These are phyloP conservation scores for Cutaneotrichosporon sp. DNA, from an alignment of 1,284 basidiomycete genomes.

Conservation along the genomic window DNA sequence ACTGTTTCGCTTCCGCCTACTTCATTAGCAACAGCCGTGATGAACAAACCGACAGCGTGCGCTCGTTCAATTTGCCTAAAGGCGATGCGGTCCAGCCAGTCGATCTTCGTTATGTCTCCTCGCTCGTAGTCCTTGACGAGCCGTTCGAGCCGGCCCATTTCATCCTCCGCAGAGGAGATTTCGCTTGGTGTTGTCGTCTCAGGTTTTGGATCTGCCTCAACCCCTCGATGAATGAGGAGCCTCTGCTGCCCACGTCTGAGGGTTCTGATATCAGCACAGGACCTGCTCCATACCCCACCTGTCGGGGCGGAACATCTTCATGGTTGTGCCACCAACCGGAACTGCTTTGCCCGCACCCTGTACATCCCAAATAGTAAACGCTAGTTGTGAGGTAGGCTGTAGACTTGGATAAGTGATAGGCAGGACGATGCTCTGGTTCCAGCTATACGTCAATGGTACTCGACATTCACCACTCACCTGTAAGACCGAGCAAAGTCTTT, in stretches of 20 bases:
- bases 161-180: constrained; percentile 60
- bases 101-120: constrained; percentile 85
- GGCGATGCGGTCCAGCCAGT: constrained; percentile 91
- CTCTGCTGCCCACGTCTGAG: constrained; percentile 87
- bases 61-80: constrained; percentile 92
- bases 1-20: constrained; percentile 79
- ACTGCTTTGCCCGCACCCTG: constrained; percentile 66
- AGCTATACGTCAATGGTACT: constrained; percentile 54
- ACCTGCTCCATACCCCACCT: constrained; percentile 53
- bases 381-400: constrained; percentile 78
- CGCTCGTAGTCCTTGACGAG: constrained; percentile 94
- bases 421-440: constrained; percentile 91
- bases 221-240: constrained; percentile 72
- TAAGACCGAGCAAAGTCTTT: constrained; percentile 83
- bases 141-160: constrained; percentile 93
- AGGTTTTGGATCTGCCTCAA: constrained; percentile 76
- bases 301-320: constrained; percentile 85
- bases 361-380: constrained; percentile 93
- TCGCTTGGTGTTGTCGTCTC: constrained; percentile 85
- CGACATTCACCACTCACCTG: constrained; percentile 52
- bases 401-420: constrained; percentile 89
- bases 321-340: constrained; percentile 84
- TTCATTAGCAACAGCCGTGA: not conserved
- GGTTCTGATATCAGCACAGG: constrained; percentile 55
- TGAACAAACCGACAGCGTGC: constrained; percentile 61